Conservation (phyloP, 371 early-diverging fungal genomes). For the Phascolomyces articulosus region DNA sequence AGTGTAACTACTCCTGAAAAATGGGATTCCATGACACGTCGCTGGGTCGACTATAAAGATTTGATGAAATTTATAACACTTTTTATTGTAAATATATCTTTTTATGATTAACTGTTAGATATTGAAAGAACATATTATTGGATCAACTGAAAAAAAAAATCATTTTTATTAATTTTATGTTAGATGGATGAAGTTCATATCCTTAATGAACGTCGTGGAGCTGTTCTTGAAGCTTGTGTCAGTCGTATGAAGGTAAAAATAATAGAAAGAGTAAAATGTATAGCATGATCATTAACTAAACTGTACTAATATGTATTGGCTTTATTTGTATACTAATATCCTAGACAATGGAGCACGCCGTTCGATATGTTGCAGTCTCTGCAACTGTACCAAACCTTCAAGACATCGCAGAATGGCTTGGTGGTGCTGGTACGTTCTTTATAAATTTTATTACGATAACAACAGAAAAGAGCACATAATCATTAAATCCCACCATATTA, state of each 20-base stretch:
- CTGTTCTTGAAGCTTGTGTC: slow-evolving; percentile 57
- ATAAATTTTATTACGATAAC: neutral
- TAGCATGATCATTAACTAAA: no score
- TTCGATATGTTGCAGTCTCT: slow-evolving; percentile 71
- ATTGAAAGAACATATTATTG: neutral
- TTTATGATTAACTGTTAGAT: no score
- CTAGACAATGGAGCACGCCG: slow-evolving; percentile 32
- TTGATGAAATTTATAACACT: slow-evolving; percentile 39
- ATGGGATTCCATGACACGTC: slow-evolving; percentile 78
- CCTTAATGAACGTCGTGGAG: slow-evolving; percentile 50
- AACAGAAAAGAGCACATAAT: neutral
- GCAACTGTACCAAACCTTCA: slow-evolving; percentile 89
- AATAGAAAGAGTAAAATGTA: neutral
- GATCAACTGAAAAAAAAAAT: neutral
- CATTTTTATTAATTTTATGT: neutral
- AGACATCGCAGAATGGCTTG: slow-evolving; percentile 79
- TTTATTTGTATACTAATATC: neutral
- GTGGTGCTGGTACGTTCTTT: slow-evolving; percentile 37
- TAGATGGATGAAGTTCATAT: slow-evolving; percentile 64
- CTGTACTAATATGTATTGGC: no score
- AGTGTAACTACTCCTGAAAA: slow-evolving; percentile 81
- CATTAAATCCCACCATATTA: no score
- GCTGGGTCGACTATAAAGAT: slow-evolving; percentile 48
- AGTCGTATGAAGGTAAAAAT: slow-evolving; percentile 48
- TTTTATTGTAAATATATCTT: slow-evolving; percentile 47